These are phyloP conservation scores for Talaromyces pinophilus DNA, from an alignment of 2,329 filamentous ascomycete species.

Conservation along the genomic window DNA sequence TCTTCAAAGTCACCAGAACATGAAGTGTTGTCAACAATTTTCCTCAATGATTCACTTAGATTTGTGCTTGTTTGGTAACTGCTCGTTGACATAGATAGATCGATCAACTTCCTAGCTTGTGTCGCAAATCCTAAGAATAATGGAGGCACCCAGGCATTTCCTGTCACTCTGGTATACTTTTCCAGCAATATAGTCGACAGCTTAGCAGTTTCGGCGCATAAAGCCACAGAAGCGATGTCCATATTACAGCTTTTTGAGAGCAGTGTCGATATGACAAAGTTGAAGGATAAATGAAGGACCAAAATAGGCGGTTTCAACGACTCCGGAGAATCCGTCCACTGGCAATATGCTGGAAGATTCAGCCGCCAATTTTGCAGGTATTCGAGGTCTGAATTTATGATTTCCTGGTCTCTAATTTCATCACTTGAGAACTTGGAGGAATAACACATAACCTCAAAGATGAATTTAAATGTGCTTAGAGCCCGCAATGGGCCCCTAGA, in stretches of 20 bases:
- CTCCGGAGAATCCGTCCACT: constrained; percentile 10
- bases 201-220: not conserved
- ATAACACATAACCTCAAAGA: constrained; percentile 4
- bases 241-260: not conserved
- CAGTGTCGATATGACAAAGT: constrained; percentile 6
- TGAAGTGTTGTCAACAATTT: not conserved
- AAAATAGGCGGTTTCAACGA: constrained; percentile 11
- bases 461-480: constrained; percentile 9
- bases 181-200: not conserved
- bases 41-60: not conserved
- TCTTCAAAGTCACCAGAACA: not conserved
- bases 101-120: constrained; percentile 6
- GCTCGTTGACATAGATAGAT: not conserved
- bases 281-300: constrained; percentile 6
- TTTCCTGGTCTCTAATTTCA: not conserved
- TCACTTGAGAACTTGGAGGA: not conserved
- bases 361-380: not conserved
- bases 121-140: constrained; percentile 6
- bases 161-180: not conserved
- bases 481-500: constrained; percentile 1
- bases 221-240: not conserved
- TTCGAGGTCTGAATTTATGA: not conserved
- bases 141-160: not conserved
- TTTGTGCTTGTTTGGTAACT: not conserved
- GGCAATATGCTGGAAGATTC: not conserved